phyloP scores from a whole-genome alignment of 2,329 filamentous ascomycete genomes.

The Penicillium corylophilum region DNA sequence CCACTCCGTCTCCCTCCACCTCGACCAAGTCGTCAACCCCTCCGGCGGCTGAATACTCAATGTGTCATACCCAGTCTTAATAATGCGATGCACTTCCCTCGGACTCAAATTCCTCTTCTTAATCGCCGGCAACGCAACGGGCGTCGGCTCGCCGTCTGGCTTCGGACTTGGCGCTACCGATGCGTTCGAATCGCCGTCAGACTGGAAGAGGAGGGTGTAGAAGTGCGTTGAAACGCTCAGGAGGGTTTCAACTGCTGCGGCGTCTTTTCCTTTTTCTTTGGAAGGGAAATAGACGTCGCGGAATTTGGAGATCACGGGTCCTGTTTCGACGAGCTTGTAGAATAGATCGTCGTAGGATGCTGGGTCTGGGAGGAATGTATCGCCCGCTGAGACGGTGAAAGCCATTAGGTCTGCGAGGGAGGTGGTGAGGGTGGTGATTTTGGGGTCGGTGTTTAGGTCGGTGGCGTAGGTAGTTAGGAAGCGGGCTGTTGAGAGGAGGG shows the following conservation, averaged over 20 bases:
- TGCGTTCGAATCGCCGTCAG: constrained; percentile 44
- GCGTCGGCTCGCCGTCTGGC: constrained; percentile 23
- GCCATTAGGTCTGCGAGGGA: constrained; percentile 79
- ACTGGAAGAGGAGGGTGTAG: constrained; percentile 67
- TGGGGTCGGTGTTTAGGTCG: constrained; percentile 68
- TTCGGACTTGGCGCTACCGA: constrained; percentile 16
- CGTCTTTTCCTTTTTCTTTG: constrained; percentile 34
- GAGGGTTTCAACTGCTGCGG: constrained; percentile 77
- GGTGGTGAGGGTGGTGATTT: constrained; percentile 72
- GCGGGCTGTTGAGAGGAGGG: constrained; percentile 79
- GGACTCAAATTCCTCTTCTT: constrained; percentile 71
- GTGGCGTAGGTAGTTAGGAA: constrained; percentile 85
- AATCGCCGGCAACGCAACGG: constrained; percentile 30
- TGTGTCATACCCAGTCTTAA: constrained; percentile 95
- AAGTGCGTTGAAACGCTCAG: constrained; percentile 80
- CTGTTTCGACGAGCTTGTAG: constrained; percentile 95
- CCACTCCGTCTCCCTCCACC: constrained; percentile 83
- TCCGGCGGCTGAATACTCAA: constrained; percentile 87
- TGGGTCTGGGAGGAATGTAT: constrained; percentile 84
- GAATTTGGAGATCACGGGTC: constrained; percentile 79
- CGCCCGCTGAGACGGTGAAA: constrained; percentile 79
- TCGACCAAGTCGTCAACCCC: constrained; percentile 80
- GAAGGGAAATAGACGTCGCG: constrained; percentile 66
- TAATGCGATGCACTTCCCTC: constrained; percentile 80
- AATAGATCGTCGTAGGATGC: constrained; percentile 93